A percentile compares a stretch with the other conserved stretches of the same genome.
These are phyloP conservation scores for Botrytis paeoniae DNA, from an alignment of 2,329 filamentous ascomycete species.

Conservation along the genomic window DNA sequence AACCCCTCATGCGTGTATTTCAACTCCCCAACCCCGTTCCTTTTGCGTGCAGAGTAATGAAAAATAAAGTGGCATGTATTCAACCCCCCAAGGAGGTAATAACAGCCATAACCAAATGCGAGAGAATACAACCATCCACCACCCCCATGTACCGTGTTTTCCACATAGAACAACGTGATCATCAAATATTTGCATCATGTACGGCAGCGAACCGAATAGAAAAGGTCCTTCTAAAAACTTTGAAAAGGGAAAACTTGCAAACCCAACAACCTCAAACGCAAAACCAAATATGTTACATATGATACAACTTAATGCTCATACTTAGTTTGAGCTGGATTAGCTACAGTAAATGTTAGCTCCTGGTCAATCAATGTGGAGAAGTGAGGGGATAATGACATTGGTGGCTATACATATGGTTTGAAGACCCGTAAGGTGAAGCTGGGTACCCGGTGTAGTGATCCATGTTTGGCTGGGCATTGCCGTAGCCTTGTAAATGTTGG, in stretches of 20 bases:
- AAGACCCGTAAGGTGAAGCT: slow-evolving; percentile 53
- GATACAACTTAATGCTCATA: slow-evolving; percentile 36
- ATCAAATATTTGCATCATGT: slow-evolving; percentile 37
- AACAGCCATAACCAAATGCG: slow-evolving; percentile 21
- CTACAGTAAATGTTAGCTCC: slow-evolving; percentile 33
- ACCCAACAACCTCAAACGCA: slow-evolving; percentile 34
- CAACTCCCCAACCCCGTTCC: slow-evolving; percentile 22
- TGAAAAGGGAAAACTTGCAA: slow-evolving; percentile 27
- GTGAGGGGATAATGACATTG: slow-evolving; percentile 48
- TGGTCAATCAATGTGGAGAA: slow-evolving; percentile 14
- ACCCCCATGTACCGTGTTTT: slow-evolving; percentile 20
- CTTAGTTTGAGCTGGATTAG: slow-evolving; percentile 36
- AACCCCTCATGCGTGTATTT: slow-evolving; percentile 23
- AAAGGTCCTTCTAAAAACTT: slow-evolving; percentile 31
- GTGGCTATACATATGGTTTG: slow-evolving; percentile 53
- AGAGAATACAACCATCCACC: slow-evolving; percentile 28
- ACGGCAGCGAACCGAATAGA: slow-evolving; percentile 34
- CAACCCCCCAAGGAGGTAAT: slow-evolving; percentile 23
- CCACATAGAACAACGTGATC: slow-evolving; percentile 24
- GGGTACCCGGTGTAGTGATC: slow-evolving; percentile 53
- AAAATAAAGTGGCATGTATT: slow-evolving; percentile 16
- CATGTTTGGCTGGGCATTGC: slow-evolving; percentile 33
- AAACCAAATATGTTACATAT: slow-evolving; percentile 39
- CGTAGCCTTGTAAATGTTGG: slow-evolving; percentile 57
- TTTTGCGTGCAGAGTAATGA: slow-evolving; percentile 23